Percentiles rank a stretch among this genome's conserved stretches.
phyloP scores from a whole-genome alignment of 306 rosid genomes.

The Cucurbita moschata region DNA sequence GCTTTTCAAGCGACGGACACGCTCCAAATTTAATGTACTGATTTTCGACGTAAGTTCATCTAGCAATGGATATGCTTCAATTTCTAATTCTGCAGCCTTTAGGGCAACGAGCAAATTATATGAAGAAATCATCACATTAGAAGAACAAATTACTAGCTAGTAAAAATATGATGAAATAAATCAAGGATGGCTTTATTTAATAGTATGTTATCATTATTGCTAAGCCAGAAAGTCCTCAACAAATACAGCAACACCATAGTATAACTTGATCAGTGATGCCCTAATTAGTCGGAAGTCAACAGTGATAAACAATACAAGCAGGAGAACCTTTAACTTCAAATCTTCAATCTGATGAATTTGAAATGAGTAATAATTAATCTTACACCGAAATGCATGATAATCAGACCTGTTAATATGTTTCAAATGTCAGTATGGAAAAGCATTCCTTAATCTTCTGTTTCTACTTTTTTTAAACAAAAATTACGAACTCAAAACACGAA shows the following conservation, averaged over 20 bases:
- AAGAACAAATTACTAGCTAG: slow-evolving; percentile 9
- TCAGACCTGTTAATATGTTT: not conserved
- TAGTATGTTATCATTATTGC: not conserved
- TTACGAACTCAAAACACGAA: not conserved
- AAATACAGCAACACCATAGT: not conserved
- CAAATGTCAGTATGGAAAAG: not conserved
- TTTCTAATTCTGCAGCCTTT: slow-evolving; percentile 95
- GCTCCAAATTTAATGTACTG: slow-evolving; percentile 96
- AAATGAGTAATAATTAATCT: not conserved
- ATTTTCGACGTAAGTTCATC: slow-evolving; percentile 95
- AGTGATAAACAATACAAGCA: not conserved
- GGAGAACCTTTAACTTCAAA: not conserved
- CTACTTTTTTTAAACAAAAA: not conserved
- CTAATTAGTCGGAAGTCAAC: not conserved
- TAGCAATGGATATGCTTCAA: slow-evolving; percentile 84
- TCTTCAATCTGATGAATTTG: not conserved
- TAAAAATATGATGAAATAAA: not conserved
- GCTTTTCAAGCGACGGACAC: slow-evolving; percentile 90
- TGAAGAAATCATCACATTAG: slow-evolving; percentile 13
- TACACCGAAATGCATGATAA: not conserved
- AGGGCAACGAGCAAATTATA: slow-evolving; percentile 12
- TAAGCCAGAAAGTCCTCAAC: not conserved
- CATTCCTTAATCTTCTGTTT: not conserved
- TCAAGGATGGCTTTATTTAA: not conserved
- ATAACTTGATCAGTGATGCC: not conserved